phyloP scores from a whole-genome alignment of 1,284 basidiomycete species.

The Exobasidium rhododendri region DNA sequence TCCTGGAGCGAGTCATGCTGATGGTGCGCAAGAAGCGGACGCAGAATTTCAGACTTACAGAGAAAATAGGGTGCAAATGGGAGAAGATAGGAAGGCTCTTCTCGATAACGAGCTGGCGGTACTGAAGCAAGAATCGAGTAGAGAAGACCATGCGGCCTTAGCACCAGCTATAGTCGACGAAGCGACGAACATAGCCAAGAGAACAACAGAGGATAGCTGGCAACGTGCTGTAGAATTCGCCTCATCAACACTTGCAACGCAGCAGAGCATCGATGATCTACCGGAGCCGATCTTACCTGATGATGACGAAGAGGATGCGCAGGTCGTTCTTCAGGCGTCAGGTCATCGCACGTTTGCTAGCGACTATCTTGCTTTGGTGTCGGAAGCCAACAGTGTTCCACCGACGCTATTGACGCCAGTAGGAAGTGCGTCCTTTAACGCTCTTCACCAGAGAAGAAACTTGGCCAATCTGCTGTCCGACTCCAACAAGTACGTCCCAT shows the following conservation, averaged over 20 bases:
- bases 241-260: slow-evolving; percentile 3
- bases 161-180: not conserved
- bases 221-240: not conserved
- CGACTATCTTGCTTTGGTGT: slow-evolving; percentile 34
- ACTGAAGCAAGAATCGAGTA: no score
- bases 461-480: slow-evolving; percentile 44
- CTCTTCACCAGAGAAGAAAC: slow-evolving; percentile 34
- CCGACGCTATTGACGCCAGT: slow-evolving; percentile 36
- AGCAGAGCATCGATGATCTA: slow-evolving; percentile 8
- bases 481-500: slow-evolving; percentile 38
- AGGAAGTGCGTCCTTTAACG: slow-evolving; percentile 29
- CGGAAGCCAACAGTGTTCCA: slow-evolving; percentile 29
- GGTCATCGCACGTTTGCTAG: slow-evolving; percentile 40
- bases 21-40: not conserved
- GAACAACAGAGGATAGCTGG: slow-evolving; percentile 3
- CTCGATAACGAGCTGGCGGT: not conserved
- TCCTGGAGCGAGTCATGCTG: not conserved
- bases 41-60: not conserved
- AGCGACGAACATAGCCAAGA: not conserved
- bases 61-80: not conserved
- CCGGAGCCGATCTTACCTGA: not conserved
- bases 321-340: slow-evolving; percentile 11
- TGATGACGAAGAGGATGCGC: slow-evolving; percentile 1
- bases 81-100: not conserved
- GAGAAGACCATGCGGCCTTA: not conserved